Base-by-base conservation (phyloP, 805 yeast species). In the Cyberlindnera maritima region DNA sequence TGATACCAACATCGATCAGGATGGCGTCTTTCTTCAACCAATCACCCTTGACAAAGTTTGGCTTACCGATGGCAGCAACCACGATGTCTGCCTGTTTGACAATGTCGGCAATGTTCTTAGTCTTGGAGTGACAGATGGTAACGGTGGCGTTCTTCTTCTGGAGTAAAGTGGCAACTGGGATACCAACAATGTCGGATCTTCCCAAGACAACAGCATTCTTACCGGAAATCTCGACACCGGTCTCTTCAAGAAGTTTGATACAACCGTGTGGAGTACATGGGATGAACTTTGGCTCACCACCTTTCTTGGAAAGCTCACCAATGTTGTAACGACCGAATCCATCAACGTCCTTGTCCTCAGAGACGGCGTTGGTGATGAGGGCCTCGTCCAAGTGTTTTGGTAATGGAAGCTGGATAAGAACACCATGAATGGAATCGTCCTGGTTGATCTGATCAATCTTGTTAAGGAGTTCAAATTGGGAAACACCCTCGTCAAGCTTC, bases 221-320 rank as follows among this genome's bases (percentile, higher is more conserved):
- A 52, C 94, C 94, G 28, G 69, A 62, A 39, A 86, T 62, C 9
- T 69, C 65, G 19, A 84, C 76, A 17, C 79, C 76, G 28, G 85
- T 72, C 52, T 77, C 74, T 53, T 78, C 68, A 48, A 87, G 69
- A 53, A 87, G 69, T 59, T 79, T 77, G 67, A 87, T 76, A 56
- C 85, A 80, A 23, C 95, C 96, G 65, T 84, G 77, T 43, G 96
- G 96, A 18, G 96, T 87, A 64, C 95, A 87, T 34, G 96, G 95
- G 59, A 83, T 70, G 65, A 82, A 87, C 47, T 65, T 64, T 33
- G 95, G 94, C 19, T 71, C 60, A 36, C 92, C 94, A 50, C 81
- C 83, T 62, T 77, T 82, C 62, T 86, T 86, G 54, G 85, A 74
- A 55, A 87, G 71, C 61, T 85, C 91, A 47, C 94, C 94, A 35